These are phyloP conservation scores for Alternaria solani DNA, from an alignment of 2,329 filamentous ascomycete genomes.

Conservation along the genomic window DNA sequence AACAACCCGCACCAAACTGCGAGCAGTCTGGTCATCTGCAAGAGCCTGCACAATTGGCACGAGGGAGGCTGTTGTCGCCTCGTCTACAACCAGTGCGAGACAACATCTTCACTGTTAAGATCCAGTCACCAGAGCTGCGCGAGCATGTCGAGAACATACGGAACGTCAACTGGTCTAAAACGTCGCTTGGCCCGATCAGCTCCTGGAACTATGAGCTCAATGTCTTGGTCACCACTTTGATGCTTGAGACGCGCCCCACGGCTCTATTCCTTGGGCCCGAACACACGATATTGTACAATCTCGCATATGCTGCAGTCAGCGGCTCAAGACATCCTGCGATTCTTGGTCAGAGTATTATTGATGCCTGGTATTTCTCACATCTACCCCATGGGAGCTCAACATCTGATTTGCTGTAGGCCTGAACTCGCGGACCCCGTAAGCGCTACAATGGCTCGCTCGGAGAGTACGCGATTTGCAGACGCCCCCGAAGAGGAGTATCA, in stretches of 20 bases:
- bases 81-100: constrained; percentile 3
- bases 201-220: constrained; percentile 21
- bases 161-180: constrained; percentile 18
- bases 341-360: constrained; percentile 16
- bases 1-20: background rate
- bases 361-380: constrained; percentile 18
- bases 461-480: constrained; percentile 14
- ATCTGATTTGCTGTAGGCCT: constrained; percentile 9
- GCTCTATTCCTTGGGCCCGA: constrained; percentile 25
- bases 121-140: constrained; percentile 17
- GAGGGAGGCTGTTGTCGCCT: constrained; percentile 1
- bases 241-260: constrained; percentile 24
- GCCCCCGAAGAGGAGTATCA: constrained; percentile 24
- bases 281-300: constrained; percentile 23
- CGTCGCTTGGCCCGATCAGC: constrained; percentile 19
- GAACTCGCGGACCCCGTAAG: constrained; percentile 15
- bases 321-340: constrained; percentile 22
- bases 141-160: constrained; percentile 17
- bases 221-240: constrained; percentile 16
- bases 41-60: constrained; percentile 1
- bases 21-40: background rate
- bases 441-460: constrained; percentile 14
- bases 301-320: constrained; percentile 16
- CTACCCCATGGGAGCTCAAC: background rate
- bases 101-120: constrained; percentile 21